A percentile compares a stretch with the other conserved stretches of the same genome.
Conservation (phyloP, 1,139 yeast species). For the Williopsis jadinii region DNA sequence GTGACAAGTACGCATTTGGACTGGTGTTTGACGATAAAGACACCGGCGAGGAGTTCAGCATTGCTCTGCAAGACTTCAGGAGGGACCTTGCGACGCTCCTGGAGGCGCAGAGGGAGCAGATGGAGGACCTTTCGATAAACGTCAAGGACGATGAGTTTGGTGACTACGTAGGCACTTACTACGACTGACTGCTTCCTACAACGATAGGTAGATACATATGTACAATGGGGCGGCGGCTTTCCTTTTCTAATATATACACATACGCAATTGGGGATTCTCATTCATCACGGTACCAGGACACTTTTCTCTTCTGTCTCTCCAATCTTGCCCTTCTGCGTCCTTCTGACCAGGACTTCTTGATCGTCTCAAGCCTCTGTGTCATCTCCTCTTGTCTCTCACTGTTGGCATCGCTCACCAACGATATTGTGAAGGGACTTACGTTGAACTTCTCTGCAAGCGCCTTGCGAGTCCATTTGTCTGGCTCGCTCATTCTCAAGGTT, state of each 20-base stretch:
- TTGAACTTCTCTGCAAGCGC: slow-evolving; percentile 59
- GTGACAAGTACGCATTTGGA: slow-evolving; percentile 27
- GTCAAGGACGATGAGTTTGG: slow-evolving; percentile 34
- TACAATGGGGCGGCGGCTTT: neutral
- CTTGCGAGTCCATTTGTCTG: slow-evolving; percentile 58
- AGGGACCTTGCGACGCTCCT: slow-evolving; percentile 9
- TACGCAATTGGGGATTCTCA: slow-evolving; percentile 12
- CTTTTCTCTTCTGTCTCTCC: slow-evolving; percentile 46
- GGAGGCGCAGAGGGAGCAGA: slow-evolving; percentile 9
- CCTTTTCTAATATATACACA: slow-evolving; percentile 1
- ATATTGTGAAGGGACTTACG: slow-evolving; percentile 48
- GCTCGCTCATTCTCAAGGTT: slow-evolving; percentile 53
- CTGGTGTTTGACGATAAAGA: slow-evolving; percentile 31
- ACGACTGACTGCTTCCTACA: neutral
- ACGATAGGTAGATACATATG: neutral
- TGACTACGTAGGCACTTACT: slow-evolving; percentile 28
- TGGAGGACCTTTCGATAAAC: slow-evolving; percentile 16
- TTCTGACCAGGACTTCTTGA: slow-evolving; percentile 44
- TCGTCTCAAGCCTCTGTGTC: slow-evolving; percentile 34
- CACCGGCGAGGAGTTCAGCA: slow-evolving; percentile 30
- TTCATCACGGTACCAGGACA: slow-evolving; percentile 57
- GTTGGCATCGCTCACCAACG: slow-evolving; percentile 41
- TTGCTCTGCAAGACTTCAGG: slow-evolving; percentile 27
- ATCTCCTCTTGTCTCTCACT: slow-evolving; percentile 34
- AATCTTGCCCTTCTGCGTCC: slow-evolving; percentile 50